Evolutionary conservation across 2,329 filamentous ascomycete genomes (phyloP).

Genomic region (Calonectria pseudoturangicola): DNA sequence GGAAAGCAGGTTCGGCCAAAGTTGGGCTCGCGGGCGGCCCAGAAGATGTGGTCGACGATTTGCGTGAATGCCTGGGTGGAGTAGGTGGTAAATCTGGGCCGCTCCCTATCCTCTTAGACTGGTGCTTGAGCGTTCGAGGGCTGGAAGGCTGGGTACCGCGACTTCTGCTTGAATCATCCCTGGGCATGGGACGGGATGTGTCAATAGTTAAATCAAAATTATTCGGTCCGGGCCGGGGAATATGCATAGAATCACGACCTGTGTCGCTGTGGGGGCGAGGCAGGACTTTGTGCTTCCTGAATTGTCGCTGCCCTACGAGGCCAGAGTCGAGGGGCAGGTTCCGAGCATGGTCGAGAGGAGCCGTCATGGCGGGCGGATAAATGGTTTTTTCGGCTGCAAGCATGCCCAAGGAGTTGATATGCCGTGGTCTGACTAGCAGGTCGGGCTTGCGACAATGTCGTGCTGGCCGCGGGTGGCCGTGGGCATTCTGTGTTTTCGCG

Average conservation of each 20-base stretch:
- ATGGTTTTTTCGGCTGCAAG: constrained; percentile 54
- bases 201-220: constrained; percentile 55
- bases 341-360: constrained; percentile 55
- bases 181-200: constrained; percentile 49
- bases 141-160: constrained; percentile 60
- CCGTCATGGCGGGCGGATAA: constrained; percentile 59
- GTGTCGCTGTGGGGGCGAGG: constrained; percentile 60
- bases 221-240: constrained; percentile 49
- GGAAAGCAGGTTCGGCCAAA: constrained; percentile 60
- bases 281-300: constrained; percentile 68
- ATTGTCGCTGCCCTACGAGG: constrained; percentile 60
- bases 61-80: constrained; percentile 76
- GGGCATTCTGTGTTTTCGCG: constrained; percentile 53
- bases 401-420: constrained; percentile 49
- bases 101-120: constrained; percentile 63
- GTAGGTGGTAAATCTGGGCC: constrained; percentile 76
- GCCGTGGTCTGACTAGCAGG: constrained; percentile 41
- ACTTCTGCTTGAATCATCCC: constrained; percentile 40
- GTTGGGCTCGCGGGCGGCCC: constrained; percentile 65
- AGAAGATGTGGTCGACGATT: constrained; percentile 72
- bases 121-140: constrained; percentile 64
- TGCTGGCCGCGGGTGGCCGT: constrained; percentile 37
- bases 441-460: constrained; percentile 51
- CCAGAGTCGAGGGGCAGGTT: constrained; percentile 53
- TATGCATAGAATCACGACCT: constrained; percentile 48